phyloP scores from a whole-genome alignment of 1,284 basidiomycete species.

The Phylloporus gajari region DNA sequence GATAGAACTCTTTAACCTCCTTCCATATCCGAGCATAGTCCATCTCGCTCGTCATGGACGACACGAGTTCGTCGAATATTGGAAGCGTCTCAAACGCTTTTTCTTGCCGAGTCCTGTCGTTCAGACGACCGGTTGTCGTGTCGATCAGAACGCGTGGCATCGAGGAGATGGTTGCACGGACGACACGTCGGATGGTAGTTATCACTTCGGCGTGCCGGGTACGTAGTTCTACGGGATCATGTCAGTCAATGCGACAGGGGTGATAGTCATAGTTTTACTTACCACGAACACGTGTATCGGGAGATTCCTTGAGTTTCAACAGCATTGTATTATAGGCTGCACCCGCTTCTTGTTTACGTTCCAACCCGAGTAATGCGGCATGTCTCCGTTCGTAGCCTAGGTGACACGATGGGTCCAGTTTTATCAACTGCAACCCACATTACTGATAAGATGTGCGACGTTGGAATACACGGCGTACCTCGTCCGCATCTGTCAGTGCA shows the following conservation, averaged over 20 bases:
- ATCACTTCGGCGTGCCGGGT: background rate
- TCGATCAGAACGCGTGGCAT: background rate
- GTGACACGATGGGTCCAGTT: no score
- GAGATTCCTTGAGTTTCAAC: background rate
- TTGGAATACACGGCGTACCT: background rate
- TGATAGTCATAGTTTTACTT: background rate
- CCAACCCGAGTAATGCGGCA: background rate
- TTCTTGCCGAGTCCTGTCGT: background rate
- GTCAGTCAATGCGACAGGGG: background rate
- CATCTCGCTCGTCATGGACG: background rate
- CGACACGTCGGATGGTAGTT: background rate
- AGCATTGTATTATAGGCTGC: background rate
- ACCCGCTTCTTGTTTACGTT: background rate
- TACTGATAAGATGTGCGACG: background rate
- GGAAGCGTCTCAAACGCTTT: background rate
- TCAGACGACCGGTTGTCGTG: background rate
- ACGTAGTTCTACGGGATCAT: background rate
- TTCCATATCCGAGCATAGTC: background rate
- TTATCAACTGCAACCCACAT: background rate
- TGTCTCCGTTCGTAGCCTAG: background rate
- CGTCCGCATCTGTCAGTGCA: slow-evolving; percentile 1
- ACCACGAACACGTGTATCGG: background rate
- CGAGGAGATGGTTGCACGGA: background rate
- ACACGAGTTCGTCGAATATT: background rate
- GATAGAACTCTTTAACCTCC: background rate